Conservation (phyloP, 441 rosid genomes). For the Gossypium lobatum region DNA sequence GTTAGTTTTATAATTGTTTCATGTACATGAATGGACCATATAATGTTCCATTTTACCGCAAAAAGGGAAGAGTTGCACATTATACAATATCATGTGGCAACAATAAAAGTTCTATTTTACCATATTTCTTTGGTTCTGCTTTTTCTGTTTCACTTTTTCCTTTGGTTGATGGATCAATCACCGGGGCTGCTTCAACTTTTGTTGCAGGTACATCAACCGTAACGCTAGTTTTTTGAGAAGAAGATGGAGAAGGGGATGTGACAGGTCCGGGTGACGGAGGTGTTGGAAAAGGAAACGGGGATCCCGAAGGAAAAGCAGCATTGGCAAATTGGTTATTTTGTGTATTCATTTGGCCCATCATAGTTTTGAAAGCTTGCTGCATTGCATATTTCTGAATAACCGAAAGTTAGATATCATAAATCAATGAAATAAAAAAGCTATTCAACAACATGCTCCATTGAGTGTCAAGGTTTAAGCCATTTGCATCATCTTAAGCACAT, state of each 20-base stretch:
- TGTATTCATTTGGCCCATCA: slow-evolving; percentile 83
- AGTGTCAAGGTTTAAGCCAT: neutral
- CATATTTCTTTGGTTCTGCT: slow-evolving; percentile 62
- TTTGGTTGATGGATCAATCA: slow-evolving; percentile 27
- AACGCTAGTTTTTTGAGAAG: slow-evolving; percentile 43
- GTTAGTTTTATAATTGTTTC: neutral
- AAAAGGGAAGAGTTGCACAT: neutral
- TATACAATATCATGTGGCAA: neutral
- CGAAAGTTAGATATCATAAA: slow-evolving; percentile 1
- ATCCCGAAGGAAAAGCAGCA: slow-evolving; percentile 48
- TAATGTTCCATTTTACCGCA: neutral
- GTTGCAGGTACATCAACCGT: slow-evolving; percentile 70
- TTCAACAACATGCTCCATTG: neutral
- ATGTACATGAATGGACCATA: neutral
- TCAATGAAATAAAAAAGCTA: neutral
- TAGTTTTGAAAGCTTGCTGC: slow-evolving; percentile 91
- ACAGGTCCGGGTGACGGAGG: slow-evolving; percentile 42
- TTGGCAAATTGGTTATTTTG: slow-evolving; percentile 56
- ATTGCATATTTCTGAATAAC: slow-evolving; percentile 73
- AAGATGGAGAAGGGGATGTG: slow-evolving; percentile 37
- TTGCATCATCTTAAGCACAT: neutral
- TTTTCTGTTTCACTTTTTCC: slow-evolving; percentile 31
- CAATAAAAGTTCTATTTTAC: slow-evolving; percentile 31
- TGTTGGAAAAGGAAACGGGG: slow-evolving; percentile 66
- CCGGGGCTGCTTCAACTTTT: slow-evolving; percentile 49